phyloP scores from a whole-genome alignment of 2,329 filamentous ascomycete species.

The Didymella lethalis region DNA sequence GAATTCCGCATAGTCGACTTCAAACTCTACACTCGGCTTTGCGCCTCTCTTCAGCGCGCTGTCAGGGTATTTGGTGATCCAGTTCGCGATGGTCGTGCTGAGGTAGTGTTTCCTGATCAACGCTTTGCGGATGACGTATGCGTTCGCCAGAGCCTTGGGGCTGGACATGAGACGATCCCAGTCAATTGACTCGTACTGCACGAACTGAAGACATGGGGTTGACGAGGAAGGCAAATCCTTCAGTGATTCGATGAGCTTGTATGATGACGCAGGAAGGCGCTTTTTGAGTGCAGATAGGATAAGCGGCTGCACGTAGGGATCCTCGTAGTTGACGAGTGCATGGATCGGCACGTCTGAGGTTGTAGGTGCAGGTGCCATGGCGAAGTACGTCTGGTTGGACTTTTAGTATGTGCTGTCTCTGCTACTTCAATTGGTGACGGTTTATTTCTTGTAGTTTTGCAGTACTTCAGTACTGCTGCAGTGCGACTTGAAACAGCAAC shows the following conservation, averaged over 20 bases:
- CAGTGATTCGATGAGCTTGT: conserved; percentile 63
- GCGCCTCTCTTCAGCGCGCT: conserved; percentile 75
- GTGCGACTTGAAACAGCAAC: background rate
- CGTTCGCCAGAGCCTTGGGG: conserved; percentile 75
- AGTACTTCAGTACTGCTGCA: background rate
- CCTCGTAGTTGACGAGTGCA: conserved; percentile 83
- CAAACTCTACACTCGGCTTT: conserved; percentile 82
- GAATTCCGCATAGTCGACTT: conserved; percentile 96
- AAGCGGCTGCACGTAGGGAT: conserved; percentile 87
- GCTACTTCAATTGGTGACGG: background rate
- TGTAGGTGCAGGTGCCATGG: conserved; percentile 22
- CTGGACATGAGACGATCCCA: conserved; percentile 76
- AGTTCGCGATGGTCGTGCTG: conserved; percentile 80
- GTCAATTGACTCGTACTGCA: conserved; percentile 85
- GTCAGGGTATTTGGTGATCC: conserved; percentile 81
- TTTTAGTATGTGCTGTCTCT: background rate
- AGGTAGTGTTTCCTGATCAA: conserved; percentile 96
- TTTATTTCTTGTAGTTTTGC: background rate
- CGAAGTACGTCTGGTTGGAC: background rate
- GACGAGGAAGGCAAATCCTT: conserved; percentile 57
- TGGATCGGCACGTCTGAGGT: conserved; percentile 58
- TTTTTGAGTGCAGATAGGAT: conserved; percentile 75
- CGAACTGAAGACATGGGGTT: conserved; percentile 74
- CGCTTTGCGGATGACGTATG: conserved; percentile 94
- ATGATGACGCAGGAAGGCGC: conserved; percentile 63